These are phyloP conservation scores for Tylopilus subfusipes DNA, from an alignment of 768 basidiomycete genomes.

Conservation along the genomic window DNA sequence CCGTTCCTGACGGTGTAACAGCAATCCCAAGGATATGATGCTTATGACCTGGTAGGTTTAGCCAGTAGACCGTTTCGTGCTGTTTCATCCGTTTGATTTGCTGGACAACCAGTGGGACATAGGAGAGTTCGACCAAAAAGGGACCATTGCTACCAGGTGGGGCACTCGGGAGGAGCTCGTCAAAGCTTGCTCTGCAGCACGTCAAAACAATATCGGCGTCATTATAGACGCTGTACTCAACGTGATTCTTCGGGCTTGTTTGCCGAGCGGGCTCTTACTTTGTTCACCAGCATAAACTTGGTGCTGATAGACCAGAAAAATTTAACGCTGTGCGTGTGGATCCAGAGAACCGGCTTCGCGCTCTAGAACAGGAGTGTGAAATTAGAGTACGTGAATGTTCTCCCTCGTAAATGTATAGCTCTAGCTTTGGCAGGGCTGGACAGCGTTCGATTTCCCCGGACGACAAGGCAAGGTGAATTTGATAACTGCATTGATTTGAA, in stretches of 20 bases:
- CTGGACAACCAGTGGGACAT: conserved; percentile 66
- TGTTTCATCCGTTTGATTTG: background rate
- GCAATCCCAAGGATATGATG: conserved; percentile 79
- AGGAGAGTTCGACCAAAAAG: conserved; percentile 81
- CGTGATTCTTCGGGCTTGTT: conserved; percentile 39
- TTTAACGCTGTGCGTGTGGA: conserved; percentile 72
- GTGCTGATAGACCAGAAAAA: conserved; percentile 72
- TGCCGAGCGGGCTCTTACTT: conserved; percentile 6
- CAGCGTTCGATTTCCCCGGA: conserved; percentile 81
- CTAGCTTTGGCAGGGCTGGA: conserved; percentile 60
- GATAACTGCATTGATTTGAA: conserved; percentile 8
- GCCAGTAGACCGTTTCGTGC: background rate
- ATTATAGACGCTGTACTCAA: conserved; percentile 89
- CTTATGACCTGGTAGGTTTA: conserved; percentile 71
- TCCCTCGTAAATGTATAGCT: background rate
- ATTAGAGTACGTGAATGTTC: conserved; percentile 53
- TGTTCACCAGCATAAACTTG: conserved; percentile 67
- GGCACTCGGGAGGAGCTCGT: conserved; percentile 81
- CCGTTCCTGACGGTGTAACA: conserved; percentile 26
- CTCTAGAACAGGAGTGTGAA: conserved; percentile 53
- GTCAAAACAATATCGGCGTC: conserved; percentile 65
- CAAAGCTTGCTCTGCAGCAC: conserved; percentile 63
- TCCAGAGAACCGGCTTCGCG: conserved; percentile 59
- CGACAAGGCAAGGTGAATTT: conserved; percentile 61
- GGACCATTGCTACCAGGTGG: conserved; percentile 73